phyloP scores from a whole-genome alignment of 2,329 filamentous ascomycete genomes.

The Epichloe sp. region DNA sequence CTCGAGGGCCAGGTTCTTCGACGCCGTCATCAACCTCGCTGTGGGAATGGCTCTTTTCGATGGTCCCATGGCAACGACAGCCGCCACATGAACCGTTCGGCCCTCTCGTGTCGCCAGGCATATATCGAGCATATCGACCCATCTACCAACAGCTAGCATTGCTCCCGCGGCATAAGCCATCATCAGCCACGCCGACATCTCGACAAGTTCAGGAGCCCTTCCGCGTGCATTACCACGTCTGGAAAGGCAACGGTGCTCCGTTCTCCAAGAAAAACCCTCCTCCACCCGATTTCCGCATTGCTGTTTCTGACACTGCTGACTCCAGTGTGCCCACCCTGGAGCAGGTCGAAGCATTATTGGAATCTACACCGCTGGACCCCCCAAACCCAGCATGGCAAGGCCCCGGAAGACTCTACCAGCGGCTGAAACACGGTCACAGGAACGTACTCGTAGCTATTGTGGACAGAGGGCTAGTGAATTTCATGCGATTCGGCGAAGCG shows the following conservation, averaged over 20 bases:
- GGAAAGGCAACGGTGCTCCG: constrained; percentile 47
- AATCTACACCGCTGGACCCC: constrained; percentile 60
- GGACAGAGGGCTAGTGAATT: constrained; percentile 82
- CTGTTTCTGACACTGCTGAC: constrained; percentile 64
- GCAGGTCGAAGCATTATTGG: constrained; percentile 59
- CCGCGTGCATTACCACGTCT: constrained; percentile 66
- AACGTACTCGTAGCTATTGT: constrained; percentile 81
- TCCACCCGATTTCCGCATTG: constrained; percentile 70
- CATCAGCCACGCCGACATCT: constrained; percentile 14
- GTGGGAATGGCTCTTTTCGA: constrained; percentile 41
- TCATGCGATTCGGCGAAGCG: constrained; percentile 66
- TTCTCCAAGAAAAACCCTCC: constrained; percentile 75
- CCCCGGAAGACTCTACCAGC: constrained; percentile 51
- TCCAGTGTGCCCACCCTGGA: constrained; percentile 59
- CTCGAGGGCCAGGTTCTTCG: neutral
- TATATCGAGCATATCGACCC: constrained; percentile 52
- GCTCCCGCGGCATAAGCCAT: constrained; percentile 56
- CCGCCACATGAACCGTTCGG: constrained; percentile 28
- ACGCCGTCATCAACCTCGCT: constrained; percentile 18
- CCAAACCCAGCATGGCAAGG: constrained; percentile 26
- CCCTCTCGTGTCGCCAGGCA: constrained; percentile 47
- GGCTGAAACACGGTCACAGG: constrained; percentile 71
- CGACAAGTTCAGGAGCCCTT: constrained; percentile 39
- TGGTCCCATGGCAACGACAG: constrained; percentile 22
- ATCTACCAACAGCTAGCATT: constrained; percentile 68